Base-by-base conservation (phyloP, 441 rosid genomes). In the Populus hybrid region DNA sequence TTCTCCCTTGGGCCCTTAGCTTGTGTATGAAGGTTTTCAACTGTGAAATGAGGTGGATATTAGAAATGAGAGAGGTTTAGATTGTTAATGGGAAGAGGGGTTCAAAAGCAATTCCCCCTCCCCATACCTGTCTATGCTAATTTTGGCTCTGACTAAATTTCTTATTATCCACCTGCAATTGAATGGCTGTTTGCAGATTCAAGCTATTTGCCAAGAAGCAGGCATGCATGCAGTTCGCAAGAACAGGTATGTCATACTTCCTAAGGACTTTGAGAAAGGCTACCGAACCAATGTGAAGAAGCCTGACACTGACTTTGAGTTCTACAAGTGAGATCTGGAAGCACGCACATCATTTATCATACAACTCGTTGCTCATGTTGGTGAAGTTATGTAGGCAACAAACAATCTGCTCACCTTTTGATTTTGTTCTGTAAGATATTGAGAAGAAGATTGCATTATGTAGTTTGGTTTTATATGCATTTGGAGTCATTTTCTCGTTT, bases 191-290 rank as follows among this genome's bases (percentile, higher is more conserved):
- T 35, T 32, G 72, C 90, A 95, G 98, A 95, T 95, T 81, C 78
- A 93, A 21, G 99, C 98, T 28, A 95, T 95, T 71, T 95, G 98
- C 75, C 99, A 95, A 86, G 99, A 95, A 86, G 99, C 97, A 30
- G 98, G 99, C 72, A 95, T 91, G 98, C 99, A 91, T 67, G 98
- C 97, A 4, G 97, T 95, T 19, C 87, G 97, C 32, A 95, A 95
- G 91, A 95, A 95, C 87, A 88, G 99, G 77, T 95, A 95, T 34
- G 96, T 95, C 64, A 95, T 95, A 57, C 86, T 93, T 19, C 98
- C 97, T 1, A 95, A 95, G 85, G 99, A 95, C 85, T 93, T 95
- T 26, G 97, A 95, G 88, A 95, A 93, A 85, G 98, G 98, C 3
- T 95, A 95, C 83, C 86, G 97, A 63, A 70, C 94, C 63, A 95